A percentile compares a stretch with the other conserved stretches of the same genome.
These are phyloP conservation scores for Saccharomyces hybrid DNA, from an alignment of 1,139 yeast genomes.

Conservation along the genomic window DNA sequence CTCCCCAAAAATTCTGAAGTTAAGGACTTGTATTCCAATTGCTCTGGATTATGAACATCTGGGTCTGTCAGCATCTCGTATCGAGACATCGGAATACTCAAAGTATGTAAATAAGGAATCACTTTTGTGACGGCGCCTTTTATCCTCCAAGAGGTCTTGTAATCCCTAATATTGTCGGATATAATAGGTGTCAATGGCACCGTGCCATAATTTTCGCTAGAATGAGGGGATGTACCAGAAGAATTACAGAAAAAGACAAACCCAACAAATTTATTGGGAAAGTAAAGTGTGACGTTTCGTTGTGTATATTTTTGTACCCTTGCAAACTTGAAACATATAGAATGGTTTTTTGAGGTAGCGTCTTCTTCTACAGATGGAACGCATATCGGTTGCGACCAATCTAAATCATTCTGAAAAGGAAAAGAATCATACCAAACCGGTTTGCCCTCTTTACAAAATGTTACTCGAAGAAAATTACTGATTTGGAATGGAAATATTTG, in stretches of 20 bases:
- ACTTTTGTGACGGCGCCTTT: constrained; percentile 32
- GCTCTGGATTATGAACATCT: background rate
- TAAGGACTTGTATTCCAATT: background rate
- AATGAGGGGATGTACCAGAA: constrained; percentile 30
- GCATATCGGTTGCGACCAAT: constrained; percentile 51
- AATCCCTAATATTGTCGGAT: constrained; percentile 47
- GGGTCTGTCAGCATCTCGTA: background rate
- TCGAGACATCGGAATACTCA: constrained; percentile 20
- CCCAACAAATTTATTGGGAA: constrained; percentile 59
- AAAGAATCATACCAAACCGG: constrained; percentile 40
- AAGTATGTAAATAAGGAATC: constrained; percentile 53
- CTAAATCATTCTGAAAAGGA: constrained; percentile 37
- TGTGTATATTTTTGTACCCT: constrained; percentile 52
- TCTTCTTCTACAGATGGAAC: constrained; percentile 19
- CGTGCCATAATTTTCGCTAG: too few species aligned
- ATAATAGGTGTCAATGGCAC: constrained; percentile 50
- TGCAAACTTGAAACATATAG: constrained; percentile 51
- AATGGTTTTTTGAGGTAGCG: constrained; percentile 8
- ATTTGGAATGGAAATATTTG: constrained; percentile 37
- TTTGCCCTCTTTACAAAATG: constrained; percentile 49
- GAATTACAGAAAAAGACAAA: constrained; percentile 52
- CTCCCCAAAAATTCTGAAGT: background rate
- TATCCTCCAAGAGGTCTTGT: constrained; percentile 12
- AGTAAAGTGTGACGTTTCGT: constrained; percentile 42
- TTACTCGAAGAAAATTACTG: constrained; percentile 42